Base-by-base conservation (phyloP, 2,329 filamentous ascomycete genomes). In the Phyllachora maydis region DNA sequence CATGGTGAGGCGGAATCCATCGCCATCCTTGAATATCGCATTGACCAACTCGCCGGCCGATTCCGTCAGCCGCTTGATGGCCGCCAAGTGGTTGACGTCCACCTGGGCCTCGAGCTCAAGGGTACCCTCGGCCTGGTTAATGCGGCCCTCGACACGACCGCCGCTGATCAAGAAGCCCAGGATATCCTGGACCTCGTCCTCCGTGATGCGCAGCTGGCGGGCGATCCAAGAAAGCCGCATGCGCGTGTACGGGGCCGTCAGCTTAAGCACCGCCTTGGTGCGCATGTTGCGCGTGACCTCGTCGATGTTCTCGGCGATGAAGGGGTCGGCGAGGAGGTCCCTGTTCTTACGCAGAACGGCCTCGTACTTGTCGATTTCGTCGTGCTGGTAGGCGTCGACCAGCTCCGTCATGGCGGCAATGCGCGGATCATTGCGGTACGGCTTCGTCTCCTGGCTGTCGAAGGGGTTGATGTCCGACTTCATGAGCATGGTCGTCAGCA, bases 271-370 rank as follows among this genome's bases (percentile, higher is more conserved):
- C 2, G 83, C 85, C 57, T 93, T 93, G 34, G 83, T 95, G 26
- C 88, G 77, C 75, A 98, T 92, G 47, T 88, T 93, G 20, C 88
- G 77, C 24, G 85, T 98, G 27, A 98, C 85, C 51, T 98, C 88
- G 47, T 95, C 88, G 36, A 98, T 98, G 44, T 98, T 95, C 51
- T 95, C 88, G 14, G 85, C 85, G 37, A 98, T 98, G 52, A 95
- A 98, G 0, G 78, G 72, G 45, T 98, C 88, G 8, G 74, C 69
- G 18, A 95, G 59, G 14, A 98, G 71, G 41, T 93, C 88, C 39
- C 72, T 73, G 52, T 93, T 90, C 40, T 71, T 71, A 38, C 79
- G 70, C 26, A 98, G 57, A 18, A 93, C 82, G 26, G 65, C 70
- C 48, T 93, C 81, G 48, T 98, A 98, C 35, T 66, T 61, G 43